phyloP scores from a whole-genome alignment of 1,284 basidiomycete species.

The Mrakiaceae sp. region DNA sequence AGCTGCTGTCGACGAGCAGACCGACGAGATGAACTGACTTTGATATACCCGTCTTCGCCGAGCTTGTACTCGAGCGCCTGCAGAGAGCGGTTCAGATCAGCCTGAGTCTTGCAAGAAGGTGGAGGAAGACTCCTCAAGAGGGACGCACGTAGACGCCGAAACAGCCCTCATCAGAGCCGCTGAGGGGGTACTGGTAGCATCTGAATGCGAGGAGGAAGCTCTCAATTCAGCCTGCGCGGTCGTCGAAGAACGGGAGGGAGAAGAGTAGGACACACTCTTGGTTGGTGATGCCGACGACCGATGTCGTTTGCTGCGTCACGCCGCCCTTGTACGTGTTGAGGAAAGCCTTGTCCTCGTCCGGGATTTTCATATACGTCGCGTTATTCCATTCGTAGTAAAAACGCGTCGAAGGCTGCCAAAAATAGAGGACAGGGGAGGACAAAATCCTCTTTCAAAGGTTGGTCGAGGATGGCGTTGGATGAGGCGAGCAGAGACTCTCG shows the following conservation, averaged over 20 bases:
- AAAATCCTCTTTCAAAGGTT: too few species aligned
- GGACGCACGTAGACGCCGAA: constrained; percentile 37
- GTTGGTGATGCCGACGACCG: constrained; percentile 42
- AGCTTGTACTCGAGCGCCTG: constrained; percentile 46
- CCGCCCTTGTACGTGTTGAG: constrained; percentile 44
- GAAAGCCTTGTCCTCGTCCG: constrained; percentile 34
- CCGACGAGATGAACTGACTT: too few species aligned
- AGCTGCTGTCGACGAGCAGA: too few species aligned
- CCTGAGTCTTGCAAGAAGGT: too few species aligned
- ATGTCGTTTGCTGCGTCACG: constrained; percentile 45
- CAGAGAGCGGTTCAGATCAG: background rate
- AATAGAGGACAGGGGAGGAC: too few species aligned
- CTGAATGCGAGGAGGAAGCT: too few species aligned
- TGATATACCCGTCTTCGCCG: constrained; percentile 50
- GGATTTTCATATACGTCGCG: constrained; percentile 30
- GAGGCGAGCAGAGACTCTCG: background rate
- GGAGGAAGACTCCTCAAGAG: too few species aligned
- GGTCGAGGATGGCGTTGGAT: too few species aligned
- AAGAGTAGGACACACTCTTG: too few species aligned
- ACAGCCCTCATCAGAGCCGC: constrained; percentile 30
- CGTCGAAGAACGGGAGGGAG: too few species aligned
- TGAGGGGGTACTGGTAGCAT: constrained; percentile 33
- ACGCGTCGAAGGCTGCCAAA: background rate
- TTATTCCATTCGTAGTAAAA: background rate
- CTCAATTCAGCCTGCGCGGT: too few species aligned